Percentiles rank a stretch among this genome's conserved stretches.
Conservation (phyloP, 169 alveolate species). For the Plasmodium malariae region DNA sequence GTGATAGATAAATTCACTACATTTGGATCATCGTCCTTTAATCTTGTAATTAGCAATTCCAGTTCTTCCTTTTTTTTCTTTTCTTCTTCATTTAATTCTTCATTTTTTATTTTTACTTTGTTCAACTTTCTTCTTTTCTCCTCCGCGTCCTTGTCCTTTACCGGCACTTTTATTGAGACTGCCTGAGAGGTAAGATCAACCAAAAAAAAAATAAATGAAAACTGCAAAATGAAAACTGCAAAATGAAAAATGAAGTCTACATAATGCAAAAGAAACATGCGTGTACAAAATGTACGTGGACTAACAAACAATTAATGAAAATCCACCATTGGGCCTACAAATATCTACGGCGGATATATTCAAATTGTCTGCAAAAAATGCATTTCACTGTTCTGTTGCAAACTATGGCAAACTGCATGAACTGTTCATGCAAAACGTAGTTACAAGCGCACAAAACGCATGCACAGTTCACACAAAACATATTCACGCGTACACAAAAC, state of each 20-base stretch:
- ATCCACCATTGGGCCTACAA: too few species aligned
- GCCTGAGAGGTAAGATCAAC: conserved; percentile 26
- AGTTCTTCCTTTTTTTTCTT: conserved; percentile 72
- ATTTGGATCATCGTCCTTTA: conserved; percentile 32
- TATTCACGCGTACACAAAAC: neutral
- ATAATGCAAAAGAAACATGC: too few species aligned
- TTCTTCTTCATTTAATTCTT: conserved; percentile 72
- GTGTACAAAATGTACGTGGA: too few species aligned
- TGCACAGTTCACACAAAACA: neutral
- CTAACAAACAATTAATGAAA: too few species aligned
- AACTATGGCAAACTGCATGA: too few species aligned
- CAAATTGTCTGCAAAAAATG: too few species aligned
- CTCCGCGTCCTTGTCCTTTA: conserved; percentile 31
- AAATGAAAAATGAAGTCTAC: too few species aligned
- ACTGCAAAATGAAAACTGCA: too few species aligned
- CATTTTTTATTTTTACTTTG: conserved; percentile 38
- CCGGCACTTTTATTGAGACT: conserved; percentile 69
- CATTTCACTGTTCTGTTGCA: too few species aligned
- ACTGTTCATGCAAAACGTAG: conserved; percentile 1
- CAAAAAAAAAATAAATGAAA: neutral
- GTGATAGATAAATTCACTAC: conserved; percentile 51
- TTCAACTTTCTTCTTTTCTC: conserved; percentile 40
- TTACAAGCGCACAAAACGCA: too few species aligned
- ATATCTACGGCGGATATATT: too few species aligned
- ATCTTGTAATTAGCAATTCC: conserved; percentile 56